These are phyloP conservation scores for Planoprotostelium fungivorum DNA, from an alignment of 78 protist species.

Conservation along the genomic window DNA sequence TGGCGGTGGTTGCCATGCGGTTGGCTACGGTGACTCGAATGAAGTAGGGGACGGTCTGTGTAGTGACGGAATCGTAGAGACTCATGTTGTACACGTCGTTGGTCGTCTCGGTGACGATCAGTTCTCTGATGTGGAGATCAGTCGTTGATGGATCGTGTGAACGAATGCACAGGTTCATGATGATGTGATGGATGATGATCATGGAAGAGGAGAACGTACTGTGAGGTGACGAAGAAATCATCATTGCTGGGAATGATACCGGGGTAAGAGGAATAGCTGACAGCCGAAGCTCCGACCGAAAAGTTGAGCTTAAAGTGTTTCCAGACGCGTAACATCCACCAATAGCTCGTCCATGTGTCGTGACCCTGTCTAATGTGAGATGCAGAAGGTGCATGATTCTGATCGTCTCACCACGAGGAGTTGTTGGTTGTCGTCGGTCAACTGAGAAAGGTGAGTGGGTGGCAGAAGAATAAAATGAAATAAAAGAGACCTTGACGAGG, in stretches of 20 bases:
- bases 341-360: neutral
- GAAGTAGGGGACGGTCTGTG: slow-evolving; percentile 45
- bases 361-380: too few relatives aligned
- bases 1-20: slow-evolving; percentile 44
- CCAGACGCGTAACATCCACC: neutral
- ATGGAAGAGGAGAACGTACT: neutral
- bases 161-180: neutral
- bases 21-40: slow-evolving; percentile 63
- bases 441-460: neutral
- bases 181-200: neutral
- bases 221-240: slow-evolving; percentile 25
- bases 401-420: too few relatives aligned
- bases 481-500: neutral
- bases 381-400: too few relatives aligned
- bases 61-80: slow-evolving; percentile 13
- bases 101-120: slow-evolving; percentile 64
- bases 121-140: too few relatives aligned
- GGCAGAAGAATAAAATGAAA: neutral
- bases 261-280: slow-evolving; percentile 15
- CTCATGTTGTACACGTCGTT: slow-evolving; percentile 31
- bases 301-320: neutral
- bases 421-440: neutral
- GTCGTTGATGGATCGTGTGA: too few relatives aligned
- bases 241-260: slow-evolving; percentile 33
- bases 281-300: neutral